Evolutionary conservation across 306 rosid genomes (phyloP).

Genomic region (Glycine tomentella): DNA sequence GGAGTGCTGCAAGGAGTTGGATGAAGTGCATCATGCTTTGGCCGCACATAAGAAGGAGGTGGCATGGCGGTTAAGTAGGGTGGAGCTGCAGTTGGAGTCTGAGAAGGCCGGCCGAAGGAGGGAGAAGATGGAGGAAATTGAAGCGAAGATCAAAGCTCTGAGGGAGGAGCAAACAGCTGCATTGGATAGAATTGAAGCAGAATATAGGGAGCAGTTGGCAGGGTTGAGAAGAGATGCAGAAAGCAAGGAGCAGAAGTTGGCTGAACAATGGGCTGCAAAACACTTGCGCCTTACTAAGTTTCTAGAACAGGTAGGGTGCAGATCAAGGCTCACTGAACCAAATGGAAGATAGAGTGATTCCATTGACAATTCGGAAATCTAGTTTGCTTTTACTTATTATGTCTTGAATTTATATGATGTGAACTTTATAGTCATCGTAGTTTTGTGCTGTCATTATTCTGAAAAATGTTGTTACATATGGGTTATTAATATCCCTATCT

Average conservation of each 20-base stretch:
- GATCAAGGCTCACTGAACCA: slow-evolving; percentile 67
- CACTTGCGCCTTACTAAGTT: slow-evolving; percentile 75
- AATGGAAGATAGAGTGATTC: slow-evolving; percentile 60
- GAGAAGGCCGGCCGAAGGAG: slow-evolving; percentile 82
- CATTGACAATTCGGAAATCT: slow-evolving; percentile 3
- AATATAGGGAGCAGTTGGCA: slow-evolving; percentile 80
- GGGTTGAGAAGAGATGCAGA: slow-evolving; percentile 91
- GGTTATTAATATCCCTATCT: slow-evolving; percentile 44
- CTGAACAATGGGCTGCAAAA: slow-evolving; percentile 93
- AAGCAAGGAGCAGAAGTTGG: slow-evolving; percentile 88
- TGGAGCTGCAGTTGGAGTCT: slow-evolving; percentile 89
- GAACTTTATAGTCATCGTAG: slow-evolving; percentile 34
- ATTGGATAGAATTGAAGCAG: slow-evolving; percentile 84
- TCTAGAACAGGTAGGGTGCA: slow-evolving; percentile 84
- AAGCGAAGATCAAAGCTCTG: slow-evolving; percentile 81
- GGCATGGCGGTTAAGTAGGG: slow-evolving; percentile 83
- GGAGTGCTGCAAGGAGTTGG: slow-evolving; percentile 90
- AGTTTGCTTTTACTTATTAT: slow-evolving; percentile 19
- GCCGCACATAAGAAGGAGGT: slow-evolving; percentile 88
- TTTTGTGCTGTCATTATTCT: slow-evolving; percentile 48
- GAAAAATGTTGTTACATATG: slow-evolving; percentile 36
- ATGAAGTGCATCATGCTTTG: slow-evolving; percentile 87
- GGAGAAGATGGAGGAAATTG: slow-evolving; percentile 86
- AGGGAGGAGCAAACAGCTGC: slow-evolving; percentile 80
- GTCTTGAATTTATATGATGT: slow-evolving; percentile 37